Base-by-base conservation (phyloP, 129 eudicot genomes). In the Silybum marianum region DNA sequence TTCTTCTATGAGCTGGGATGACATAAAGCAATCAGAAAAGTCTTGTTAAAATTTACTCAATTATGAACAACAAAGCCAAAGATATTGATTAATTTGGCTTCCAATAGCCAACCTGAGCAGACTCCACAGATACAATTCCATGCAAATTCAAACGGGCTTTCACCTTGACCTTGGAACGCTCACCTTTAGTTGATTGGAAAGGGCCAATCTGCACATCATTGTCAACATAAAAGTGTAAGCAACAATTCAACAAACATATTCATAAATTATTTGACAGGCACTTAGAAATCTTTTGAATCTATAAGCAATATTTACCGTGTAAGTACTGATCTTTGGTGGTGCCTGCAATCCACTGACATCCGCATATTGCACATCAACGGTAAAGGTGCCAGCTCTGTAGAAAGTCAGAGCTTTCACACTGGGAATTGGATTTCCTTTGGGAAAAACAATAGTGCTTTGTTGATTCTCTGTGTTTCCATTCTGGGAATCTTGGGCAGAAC, bases 261-360 rank as follows among this genome's bases (percentile, higher is more conserved):
- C 38, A 58, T 25, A 21, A 46, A 68, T 7, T 22, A 63, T 48
- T 16, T 7, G n/a, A 48, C 23, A 32, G 36, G 25, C 44, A 65
- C 62, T 0, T 26, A 39, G 22, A 10, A 25, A 82, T 18, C 7
- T 12, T 12, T 8, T 23, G 7, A 75, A 18, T 32, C 6, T 25
- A 40, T 48, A 6, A 39, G 39, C 6, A 21, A 24, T 24, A 23
- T 28, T 28, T 89, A 95, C 99, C 90, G 93, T 92, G 77, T 90
- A 91, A 1, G 97, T 85, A 81, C 99, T 92, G 78, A 95, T 95
- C 88, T 89, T 87, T 68, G 97, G 85, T 3, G 95, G 92, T 76
- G 98, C 98, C 80, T 90, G 96, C 84, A 92, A 60, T 69, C 91
- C 99, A 75, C 82, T 86, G 72, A 82, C 93, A 88, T 95, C 99